Percentiles rank a stretch among this genome's conserved stretches.
Evolutionary conservation across 768 basidiomycete genomes (phyloP).

Genomic region (Mycena metata): DNA sequence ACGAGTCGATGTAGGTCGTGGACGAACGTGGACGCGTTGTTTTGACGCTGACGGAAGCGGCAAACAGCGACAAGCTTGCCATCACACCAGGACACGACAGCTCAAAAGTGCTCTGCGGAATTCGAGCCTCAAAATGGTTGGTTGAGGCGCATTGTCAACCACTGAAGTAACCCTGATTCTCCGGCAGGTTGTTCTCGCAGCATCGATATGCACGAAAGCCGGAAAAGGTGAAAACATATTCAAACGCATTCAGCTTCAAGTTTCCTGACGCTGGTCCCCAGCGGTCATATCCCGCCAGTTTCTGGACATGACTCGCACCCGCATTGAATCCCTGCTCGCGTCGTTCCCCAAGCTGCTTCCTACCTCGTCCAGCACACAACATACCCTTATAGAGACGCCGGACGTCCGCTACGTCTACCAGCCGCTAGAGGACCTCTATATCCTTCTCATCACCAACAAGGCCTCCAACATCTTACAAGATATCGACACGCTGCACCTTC

Average conservation of each 20-base stretch:
- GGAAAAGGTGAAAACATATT: constrained; percentile 80
- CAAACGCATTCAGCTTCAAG: constrained; percentile 4
- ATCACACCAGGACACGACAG: constrained; percentile 26
- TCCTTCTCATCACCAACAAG: constrained; percentile 97
- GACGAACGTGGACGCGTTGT: no score
- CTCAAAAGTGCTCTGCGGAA: constrained; percentile 10
- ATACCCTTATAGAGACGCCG: constrained; percentile 95
- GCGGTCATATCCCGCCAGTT: constrained; percentile 98
- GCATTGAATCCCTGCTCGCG: constrained; percentile 95
- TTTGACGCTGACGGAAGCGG: not conserved
- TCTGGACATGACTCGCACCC: constrained; percentile 89
- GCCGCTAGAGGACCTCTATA: constrained; percentile 96
- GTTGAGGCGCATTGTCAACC: not conserved
- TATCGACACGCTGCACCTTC: constrained; percentile 95
- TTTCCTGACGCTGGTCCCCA: constrained; percentile 47
- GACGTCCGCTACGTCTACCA: constrained; percentile 98
- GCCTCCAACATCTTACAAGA: constrained; percentile 99
- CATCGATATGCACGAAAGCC: constrained; percentile 94
- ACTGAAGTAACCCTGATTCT: not conserved
- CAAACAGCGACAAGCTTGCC: constrained; percentile 3
- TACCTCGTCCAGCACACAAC: constrained; percentile 87
- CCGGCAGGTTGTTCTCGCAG: constrained; percentile 88
- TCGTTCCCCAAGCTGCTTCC: constrained; percentile 96
- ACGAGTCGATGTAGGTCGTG: no score
- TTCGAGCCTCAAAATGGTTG: constrained; percentile 15